Percentiles rank a stretch among this genome's conserved stretches.
Evolutionary conservation across 192 early-diverging fungal species (phyloP).

Genomic region (Coemansia sp.): DNA sequence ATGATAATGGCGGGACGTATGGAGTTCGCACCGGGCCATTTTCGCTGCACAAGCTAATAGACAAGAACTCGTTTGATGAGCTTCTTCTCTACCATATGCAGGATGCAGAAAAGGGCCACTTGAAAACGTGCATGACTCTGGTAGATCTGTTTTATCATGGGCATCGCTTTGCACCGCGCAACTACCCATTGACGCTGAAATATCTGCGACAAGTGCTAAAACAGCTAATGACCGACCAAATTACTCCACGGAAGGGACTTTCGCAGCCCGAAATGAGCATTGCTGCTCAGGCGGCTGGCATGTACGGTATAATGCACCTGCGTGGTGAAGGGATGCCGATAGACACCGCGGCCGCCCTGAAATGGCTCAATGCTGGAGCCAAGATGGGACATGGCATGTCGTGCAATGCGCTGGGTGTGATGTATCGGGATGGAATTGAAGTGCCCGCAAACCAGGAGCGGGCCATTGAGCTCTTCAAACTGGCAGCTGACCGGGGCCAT

Average conservation of each 20-base stretch:
- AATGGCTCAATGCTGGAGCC: conserved; percentile 77
- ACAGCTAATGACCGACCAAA: conserved; percentile 16
- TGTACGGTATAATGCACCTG: conserved; percentile 84
- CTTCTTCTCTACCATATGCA: conserved; percentile 71
- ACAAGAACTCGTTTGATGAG: conserved; percentile 65
- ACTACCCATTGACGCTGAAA: conserved; percentile 18
- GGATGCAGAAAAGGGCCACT: conserved; percentile 54
- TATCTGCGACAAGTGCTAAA: conserved; percentile 25
- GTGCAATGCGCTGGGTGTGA: conserved; percentile 77
- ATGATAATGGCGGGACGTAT: conserved; percentile 79
- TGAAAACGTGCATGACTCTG: conserved; percentile 58
- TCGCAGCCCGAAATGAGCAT: conserved; percentile 16
- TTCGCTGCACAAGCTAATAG: conserved; percentile 32
- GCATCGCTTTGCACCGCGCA: conserved; percentile 41
- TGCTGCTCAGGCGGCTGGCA: conserved; percentile 73
- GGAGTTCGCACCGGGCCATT: conserved; percentile 71
- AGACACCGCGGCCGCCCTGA: conserved; percentile 61
- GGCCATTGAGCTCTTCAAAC: conserved; percentile 64
- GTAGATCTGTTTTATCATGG: conserved; percentile 86
- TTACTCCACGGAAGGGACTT: conserved; percentile 26
- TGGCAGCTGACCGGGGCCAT: conserved; percentile 68
- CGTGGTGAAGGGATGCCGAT: conserved; percentile 79
- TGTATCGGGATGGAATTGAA: conserved; percentile 69
- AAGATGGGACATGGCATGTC: conserved; percentile 61
- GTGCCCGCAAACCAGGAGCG: conserved; percentile 54